Conservation (phyloP, 495 filamentous ascomycete species). For the Tuber indicum region DNA sequence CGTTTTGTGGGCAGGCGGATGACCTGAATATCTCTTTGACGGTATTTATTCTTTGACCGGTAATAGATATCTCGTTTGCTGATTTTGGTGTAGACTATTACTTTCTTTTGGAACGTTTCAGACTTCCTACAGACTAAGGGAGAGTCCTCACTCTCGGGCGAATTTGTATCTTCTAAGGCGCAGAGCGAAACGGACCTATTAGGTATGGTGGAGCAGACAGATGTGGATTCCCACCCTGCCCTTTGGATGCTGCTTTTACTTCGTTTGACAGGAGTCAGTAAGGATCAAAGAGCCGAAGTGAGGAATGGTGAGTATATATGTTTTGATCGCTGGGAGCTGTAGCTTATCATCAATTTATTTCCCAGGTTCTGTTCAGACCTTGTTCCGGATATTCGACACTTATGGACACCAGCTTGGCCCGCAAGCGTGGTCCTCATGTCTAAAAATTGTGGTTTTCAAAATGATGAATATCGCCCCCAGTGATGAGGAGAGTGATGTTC, state of each 20-base stretch:
- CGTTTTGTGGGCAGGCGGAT: conserved; percentile 77
- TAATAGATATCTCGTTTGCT: not conserved
- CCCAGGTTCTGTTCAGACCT: conserved; percentile 69
- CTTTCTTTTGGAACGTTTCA: conserved; percentile 90
- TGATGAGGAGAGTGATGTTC: conserved; percentile 14
- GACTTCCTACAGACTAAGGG: conserved; percentile 59
- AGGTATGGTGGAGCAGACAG: conserved; percentile 49
- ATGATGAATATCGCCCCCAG: conserved; percentile 55
- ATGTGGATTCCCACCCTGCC: conserved; percentile 54
- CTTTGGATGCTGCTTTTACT: conserved; percentile 82
- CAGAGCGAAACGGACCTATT: conserved; percentile 49
- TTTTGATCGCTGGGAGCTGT: not conserved
- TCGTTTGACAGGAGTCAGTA: conserved; percentile 67
- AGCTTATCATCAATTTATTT: conserved; percentile 10
- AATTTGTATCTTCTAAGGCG: conserved; percentile 43
- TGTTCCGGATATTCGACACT: conserved; percentile 85
- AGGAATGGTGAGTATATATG: conserved; percentile 59
- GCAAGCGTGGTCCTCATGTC: conserved; percentile 74
- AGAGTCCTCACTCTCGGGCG: conserved; percentile 45
- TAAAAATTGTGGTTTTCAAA: conserved; percentile 69
- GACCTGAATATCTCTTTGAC: conserved; percentile 95
- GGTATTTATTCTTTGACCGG: conserved; percentile 44
- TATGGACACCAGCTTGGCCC: conserved; percentile 74
- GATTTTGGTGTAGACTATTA: conserved; percentile 54
- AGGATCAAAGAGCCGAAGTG: conserved; percentile 72